Conservation (phyloP, 495 filamentous ascomycete genomes). For the Talaromyces thailandensis region DNA sequence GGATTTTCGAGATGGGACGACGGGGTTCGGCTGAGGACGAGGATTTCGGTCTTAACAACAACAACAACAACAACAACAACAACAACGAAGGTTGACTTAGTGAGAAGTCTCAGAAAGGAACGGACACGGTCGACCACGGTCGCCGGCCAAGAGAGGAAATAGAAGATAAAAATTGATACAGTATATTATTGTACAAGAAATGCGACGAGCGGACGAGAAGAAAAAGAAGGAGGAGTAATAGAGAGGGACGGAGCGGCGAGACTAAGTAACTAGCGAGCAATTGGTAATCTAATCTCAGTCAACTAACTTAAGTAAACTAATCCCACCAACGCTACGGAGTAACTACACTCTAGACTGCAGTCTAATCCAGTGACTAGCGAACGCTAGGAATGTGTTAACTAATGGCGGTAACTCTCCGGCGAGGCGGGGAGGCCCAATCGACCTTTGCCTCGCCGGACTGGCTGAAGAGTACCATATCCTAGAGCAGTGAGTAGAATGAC, state of each 20-base stretch:
- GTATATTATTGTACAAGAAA: conserved; percentile 21
- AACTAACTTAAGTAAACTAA: too few species aligned
- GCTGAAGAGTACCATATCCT: neutral
- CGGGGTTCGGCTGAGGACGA: neutral
- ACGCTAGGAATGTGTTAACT: neutral
- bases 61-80: neutral
- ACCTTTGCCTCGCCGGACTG: neutral
- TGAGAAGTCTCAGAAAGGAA: neutral
- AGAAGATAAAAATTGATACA: conserved; percentile 25
- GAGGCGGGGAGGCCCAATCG: conserved; percentile 9
- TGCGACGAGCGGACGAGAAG: conserved; percentile 16
- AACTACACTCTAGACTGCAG: neutral
- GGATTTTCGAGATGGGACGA: neutral
- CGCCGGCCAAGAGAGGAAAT: conserved; percentile 6
- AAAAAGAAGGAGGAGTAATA: conserved; percentile 17
- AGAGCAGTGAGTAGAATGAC: neutral
- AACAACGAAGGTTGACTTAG: neutral
- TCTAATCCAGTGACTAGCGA: conserved; percentile 1
- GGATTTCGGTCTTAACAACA: neutral
- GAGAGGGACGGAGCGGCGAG: conserved; percentile 14
- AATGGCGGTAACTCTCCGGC: neutral
- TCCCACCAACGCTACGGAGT: neutral
- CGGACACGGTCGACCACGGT: neutral
- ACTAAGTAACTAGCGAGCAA: neutral
- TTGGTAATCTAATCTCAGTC: neutral